A percentile compares a stretch with the other conserved stretches of the same genome.
Evolutionary conservation across 2,329 filamentous ascomycete genomes (phyloP).

Genomic region (Zasmidium citrigriseum): DNA sequence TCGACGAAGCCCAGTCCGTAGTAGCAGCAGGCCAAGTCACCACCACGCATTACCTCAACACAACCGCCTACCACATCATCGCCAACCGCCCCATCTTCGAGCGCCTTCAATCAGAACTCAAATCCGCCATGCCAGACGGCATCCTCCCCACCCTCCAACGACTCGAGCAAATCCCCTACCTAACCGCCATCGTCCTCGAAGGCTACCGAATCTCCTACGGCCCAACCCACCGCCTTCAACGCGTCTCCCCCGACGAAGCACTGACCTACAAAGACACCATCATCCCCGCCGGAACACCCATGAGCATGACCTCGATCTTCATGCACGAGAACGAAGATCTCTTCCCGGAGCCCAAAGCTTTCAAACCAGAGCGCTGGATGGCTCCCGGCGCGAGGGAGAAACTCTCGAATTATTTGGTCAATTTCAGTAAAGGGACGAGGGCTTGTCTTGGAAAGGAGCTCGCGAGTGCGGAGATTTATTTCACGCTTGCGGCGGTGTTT

Average conservation of each 20-base stretch:
- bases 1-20: conserved; percentile 13
- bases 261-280: conserved; percentile 35
- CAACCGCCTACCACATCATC: conserved; percentile 16
- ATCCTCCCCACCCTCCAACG: neutral
- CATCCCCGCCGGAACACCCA: conserved; percentile 32
- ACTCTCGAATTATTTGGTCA: conserved; percentile 8
- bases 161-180: conserved; percentile 38
- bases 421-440: conserved; percentile 22
- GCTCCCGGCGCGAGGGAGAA: conserved; percentile 1
- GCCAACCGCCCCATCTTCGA: conserved; percentile 6
- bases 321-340: conserved; percentile 24
- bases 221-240: conserved; percentile 40
- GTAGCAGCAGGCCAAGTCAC: conserved; percentile 16
- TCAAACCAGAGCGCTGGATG: conserved; percentile 34
- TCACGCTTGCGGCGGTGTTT: conserved; percentile 13
- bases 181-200: conserved; percentile 47
- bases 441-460: conserved; percentile 16
- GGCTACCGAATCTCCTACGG: conserved; percentile 46
- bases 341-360: neutral
- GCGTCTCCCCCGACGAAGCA: conserved; percentile 41
- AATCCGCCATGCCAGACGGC: neutral
- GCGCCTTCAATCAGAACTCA: conserved; percentile 12
- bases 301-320: conserved; percentile 35
- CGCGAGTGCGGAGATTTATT: conserved; percentile 15
- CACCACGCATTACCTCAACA: conserved; percentile 9